Conservation (phyloP, 768 basidiomycete species). For the Wakefieldia striispora region DNA sequence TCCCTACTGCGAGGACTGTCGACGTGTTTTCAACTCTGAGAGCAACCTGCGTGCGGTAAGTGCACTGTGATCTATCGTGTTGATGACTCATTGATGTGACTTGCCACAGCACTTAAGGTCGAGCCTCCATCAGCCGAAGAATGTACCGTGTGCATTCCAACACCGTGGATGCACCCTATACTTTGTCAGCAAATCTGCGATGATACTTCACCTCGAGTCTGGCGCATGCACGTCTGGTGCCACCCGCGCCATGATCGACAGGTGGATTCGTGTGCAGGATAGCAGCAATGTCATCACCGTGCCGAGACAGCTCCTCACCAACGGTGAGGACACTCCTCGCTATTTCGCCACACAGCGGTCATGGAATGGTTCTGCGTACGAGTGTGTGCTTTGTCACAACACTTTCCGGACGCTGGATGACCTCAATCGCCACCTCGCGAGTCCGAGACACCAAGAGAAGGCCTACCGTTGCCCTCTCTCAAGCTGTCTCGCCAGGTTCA, state of each 20-base stretch:
- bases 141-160: slow-evolving; percentile 37
- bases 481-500: slow-evolving; percentile 44
- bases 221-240: slow-evolving; percentile 55
- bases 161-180: slow-evolving; percentile 38
- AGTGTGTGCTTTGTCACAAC: slow-evolving; percentile 63
- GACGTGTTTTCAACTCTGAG: slow-evolving; percentile 38
- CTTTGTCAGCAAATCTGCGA: slow-evolving; percentile 54
- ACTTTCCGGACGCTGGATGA: slow-evolving; percentile 38
- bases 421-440: slow-evolving; percentile 63
- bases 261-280: slow-evolving; percentile 43
- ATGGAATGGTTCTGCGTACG: slow-evolving; percentile 46
- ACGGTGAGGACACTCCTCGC: slow-evolving; percentile 3
- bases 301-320: slow-evolving; percentile 48
- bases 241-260: slow-evolving; percentile 35
- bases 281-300: slow-evolving; percentile 50
- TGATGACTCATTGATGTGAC: not conserved
- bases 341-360: slow-evolving; percentile 37
- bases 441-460: slow-evolving; percentile 54
- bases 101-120: slow-evolving; percentile 51
- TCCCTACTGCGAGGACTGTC: slow-evolving; percentile 46
- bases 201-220: slow-evolving; percentile 62
- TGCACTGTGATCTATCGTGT: not conserved
- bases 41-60: slow-evolving; percentile 17
- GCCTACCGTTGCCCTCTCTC: slow-evolving; percentile 54
- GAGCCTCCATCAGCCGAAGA: slow-evolving; percentile 44